phyloP scores from a whole-genome alignment of 257 asterid species.

The Solanum neorickii region DNA sequence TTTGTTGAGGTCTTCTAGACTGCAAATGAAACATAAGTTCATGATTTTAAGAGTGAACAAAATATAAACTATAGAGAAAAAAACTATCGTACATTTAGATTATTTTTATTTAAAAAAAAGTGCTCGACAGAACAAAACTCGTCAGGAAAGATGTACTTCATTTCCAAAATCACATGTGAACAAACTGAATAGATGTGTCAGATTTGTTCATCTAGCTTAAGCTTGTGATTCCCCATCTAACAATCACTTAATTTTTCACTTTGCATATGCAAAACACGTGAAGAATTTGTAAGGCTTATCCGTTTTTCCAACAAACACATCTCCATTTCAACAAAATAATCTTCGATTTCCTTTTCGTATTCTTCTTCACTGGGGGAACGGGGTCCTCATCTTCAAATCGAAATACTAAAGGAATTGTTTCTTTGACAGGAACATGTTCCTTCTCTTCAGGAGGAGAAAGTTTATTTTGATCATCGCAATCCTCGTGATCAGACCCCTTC shows the following conservation, averaged over 20 bases:
- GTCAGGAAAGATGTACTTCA: background rate
- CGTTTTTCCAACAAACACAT: background rate
- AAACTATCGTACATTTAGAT: background rate
- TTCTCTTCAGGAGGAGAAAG: no score
- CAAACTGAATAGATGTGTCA: background rate
- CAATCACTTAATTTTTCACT: background rate
- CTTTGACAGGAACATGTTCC: background rate
- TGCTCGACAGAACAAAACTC: no score
- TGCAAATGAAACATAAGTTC: no score
- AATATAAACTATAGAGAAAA: no score
- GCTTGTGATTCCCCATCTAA: background rate
- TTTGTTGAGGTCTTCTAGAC: no score
- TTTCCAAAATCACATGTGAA: background rate
- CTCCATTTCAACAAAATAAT: background rate
- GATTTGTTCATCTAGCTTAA: background rate
- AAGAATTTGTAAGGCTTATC: background rate
- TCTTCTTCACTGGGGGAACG: background rate
- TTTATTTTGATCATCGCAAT: no score
- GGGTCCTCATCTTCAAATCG: background rate
- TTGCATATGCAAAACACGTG: background rate
- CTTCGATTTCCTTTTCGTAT: background rate
- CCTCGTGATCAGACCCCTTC: no score
- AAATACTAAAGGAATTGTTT: background rate
- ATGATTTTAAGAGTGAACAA: no score
- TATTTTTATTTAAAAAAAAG: no score